Conservation (phyloP, 2,329 filamentous ascomycete genomes). For the Ophiostoma quercus region DNA sequence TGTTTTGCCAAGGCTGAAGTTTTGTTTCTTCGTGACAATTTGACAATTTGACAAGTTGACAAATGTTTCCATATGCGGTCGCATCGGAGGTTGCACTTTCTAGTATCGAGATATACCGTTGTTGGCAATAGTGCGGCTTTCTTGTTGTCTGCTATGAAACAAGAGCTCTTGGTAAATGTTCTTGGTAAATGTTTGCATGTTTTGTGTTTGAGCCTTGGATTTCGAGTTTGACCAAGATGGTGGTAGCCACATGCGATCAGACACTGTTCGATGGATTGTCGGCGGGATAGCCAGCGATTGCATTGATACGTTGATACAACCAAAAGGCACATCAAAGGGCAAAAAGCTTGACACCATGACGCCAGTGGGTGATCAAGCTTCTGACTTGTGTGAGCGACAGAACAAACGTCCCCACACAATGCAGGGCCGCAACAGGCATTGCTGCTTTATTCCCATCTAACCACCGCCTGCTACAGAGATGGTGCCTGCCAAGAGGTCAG, state of each 20-base stretch:
- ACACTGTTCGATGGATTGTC: not conserved
- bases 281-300: constrained; percentile 4
- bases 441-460: not conserved
- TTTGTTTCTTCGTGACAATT: not conserved
- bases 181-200: not conserved
- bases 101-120: not conserved
- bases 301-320: not conserved
- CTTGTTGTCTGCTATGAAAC: not conserved
- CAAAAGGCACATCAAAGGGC: not conserved
- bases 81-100: not conserved
- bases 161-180: not conserved
- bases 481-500: constrained; percentile 12
- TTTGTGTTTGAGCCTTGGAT: not conserved
- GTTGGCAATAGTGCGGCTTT: not conserved
- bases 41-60: not conserved
- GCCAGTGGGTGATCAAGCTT: not conserved
- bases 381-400: not conserved
- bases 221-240: not conserved
- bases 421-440: not conserved
- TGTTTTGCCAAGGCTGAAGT: not conserved
- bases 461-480: not conserved
- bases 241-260: not conserved
- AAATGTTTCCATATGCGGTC: not conserved
- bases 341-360: not conserved
- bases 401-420: not conserved